Percentiles rank a stretch among this genome's conserved stretches.
These are phyloP conservation scores for Phytophthora europaea DNA, from an alignment of 352 stramenopile species.

Conservation along the genomic window DNA sequence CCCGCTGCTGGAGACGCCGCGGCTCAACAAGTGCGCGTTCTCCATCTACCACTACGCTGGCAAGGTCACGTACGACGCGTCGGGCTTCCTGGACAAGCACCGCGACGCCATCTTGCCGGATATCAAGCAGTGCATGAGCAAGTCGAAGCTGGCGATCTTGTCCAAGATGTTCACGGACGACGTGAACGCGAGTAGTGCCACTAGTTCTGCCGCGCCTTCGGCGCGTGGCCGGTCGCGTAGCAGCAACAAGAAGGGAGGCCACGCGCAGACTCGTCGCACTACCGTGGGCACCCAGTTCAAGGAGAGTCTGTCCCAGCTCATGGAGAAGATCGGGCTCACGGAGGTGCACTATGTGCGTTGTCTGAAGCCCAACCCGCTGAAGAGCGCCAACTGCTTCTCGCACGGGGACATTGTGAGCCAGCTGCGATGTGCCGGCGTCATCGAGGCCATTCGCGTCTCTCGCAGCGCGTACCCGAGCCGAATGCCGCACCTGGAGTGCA, in stretches of 20 bases:
- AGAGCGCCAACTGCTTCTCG: slow-evolving; percentile 78
- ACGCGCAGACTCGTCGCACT: slow-evolving; percentile 70
- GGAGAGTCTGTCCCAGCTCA: slow-evolving; percentile 81
- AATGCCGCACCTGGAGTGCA: slow-evolving; percentile 78
- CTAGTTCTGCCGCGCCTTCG: slow-evolving; percentile 5
- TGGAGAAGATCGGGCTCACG: slow-evolving; percentile 90
- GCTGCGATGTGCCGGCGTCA: slow-evolving; percentile 85
- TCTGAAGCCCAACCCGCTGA: slow-evolving; percentile 84
- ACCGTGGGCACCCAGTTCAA: slow-evolving; percentile 91
- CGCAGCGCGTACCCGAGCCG: slow-evolving; percentile 88
- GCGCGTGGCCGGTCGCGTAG: slow-evolving; percentile 28
- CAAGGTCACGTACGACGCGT: slow-evolving; percentile 87
- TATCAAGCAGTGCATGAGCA: slow-evolving; percentile 89
- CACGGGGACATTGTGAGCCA: slow-evolving; percentile 86
- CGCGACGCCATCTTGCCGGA: slow-evolving; percentile 85
- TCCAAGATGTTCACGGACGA: slow-evolving; percentile 79
- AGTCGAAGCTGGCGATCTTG: slow-evolving; percentile 68
- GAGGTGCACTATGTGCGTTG: slow-evolving; percentile 91
- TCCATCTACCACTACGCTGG: slow-evolving; percentile 90
- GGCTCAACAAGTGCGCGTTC: slow-evolving; percentile 85
- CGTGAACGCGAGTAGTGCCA: slow-evolving; percentile 36
- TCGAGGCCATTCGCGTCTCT: slow-evolving; percentile 89
- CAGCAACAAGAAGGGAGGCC: slow-evolving; percentile 57
- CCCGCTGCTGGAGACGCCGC: slow-evolving; percentile 83
- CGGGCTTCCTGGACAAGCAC: slow-evolving; percentile 89